Base-by-base conservation (phyloP, 2,329 filamentous ascomycete genomes). In the Thermoascus crustaceus region DNA sequence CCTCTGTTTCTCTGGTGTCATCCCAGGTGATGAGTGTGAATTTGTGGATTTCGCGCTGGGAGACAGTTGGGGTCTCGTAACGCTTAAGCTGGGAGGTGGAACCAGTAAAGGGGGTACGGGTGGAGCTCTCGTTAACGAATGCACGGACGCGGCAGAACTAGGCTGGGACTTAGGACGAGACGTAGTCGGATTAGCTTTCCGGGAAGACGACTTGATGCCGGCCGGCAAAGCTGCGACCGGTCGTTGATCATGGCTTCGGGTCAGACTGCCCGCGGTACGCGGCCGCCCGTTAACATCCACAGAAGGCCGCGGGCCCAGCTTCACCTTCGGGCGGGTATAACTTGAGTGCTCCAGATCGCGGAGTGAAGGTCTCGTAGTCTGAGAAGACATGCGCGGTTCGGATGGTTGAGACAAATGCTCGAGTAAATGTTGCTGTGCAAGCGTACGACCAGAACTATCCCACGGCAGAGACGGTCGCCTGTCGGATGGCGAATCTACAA, bases 1-100 rank as follows among this genome's bases (percentile, higher is more conserved):
- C 36, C 91, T 75, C 41, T 85, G 78, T 65, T 93, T 96, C 59
- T 98, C 91, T 1, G 85, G 85, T 1, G 85, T 86, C 51, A 93
- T 82, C n/a, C 67, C 64, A 7, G 57, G 69, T 49, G 59, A 68
- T 52, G 53, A 54, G 43, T 62, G 43, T 47, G 66, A 65, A 58
- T 53, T 74, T 58, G 53, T 60, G 16, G 62, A 64, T 40, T 60
- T 61, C 22, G 58, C 58, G 11, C 57, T 53, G 5, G 62, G 60
- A 16, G 61, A 64, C 25, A 55, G 43, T 33, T 53, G 57, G 27
- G 53, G 57, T 38, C 52, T 52, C 17, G 50, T 50, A 39, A 60
- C 50, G 22, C 50, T 48, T 39, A 57, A 51, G 4, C 57, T 56
- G 5, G 56, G 52, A 5, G 60, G 60, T 25, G 61, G 60, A 11